Evolutionary conservation across 116 monocot genomes (phyloP), one percentile per base, ranked within the genome.

Genomic region (Trichopus zeylanicus): DNA sequence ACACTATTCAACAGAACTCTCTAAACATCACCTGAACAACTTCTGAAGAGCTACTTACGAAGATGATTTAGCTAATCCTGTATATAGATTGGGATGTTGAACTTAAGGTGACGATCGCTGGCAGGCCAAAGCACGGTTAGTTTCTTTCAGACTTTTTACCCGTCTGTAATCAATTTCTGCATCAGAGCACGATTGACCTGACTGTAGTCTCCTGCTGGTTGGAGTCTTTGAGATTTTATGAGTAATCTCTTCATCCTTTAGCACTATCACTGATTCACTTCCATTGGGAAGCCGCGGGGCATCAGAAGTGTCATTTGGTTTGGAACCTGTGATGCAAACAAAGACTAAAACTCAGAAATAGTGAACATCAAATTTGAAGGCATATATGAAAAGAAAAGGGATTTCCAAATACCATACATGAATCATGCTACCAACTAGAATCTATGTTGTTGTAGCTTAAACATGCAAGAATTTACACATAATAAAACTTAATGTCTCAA

Each of bases 91-190:
- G 8, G 22, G 19, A 49, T 37, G 31, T 23, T 25, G 21, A 4
- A 29, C 9, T 52, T 30, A 63, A 31, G 49, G 51, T 42, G 51
- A 22, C 26, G 81, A 71, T 61, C 53, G 77, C n/a, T 76, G 74
- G 73, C 75, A 69, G 18, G 88, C 65, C 23, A 79, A 58, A 29
- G 66, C 33, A 34, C 66, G 61, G 31, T 76, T 76, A 12, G 65
- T 46, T 37, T 82, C 86, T 71, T 78, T 79, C 67, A 84, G 61
- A 71, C 91, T 98, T 78, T 82, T 91, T 1, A 84, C 79, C 65
- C 85, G 77, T 75, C 82, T 84, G 61, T 87, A 91, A 35, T 91
- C 98, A 21, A 98, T 76, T 66, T 98, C 91, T 37, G 98, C 98
- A 65, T 88, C 91, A 0, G 91, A 98, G 68, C 70, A 80, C 20